Evolutionary conservation across 164 flowering plant species (phyloP), one percentile per base, ranked within the genome.

Genomic region (Santalum album): DNA sequence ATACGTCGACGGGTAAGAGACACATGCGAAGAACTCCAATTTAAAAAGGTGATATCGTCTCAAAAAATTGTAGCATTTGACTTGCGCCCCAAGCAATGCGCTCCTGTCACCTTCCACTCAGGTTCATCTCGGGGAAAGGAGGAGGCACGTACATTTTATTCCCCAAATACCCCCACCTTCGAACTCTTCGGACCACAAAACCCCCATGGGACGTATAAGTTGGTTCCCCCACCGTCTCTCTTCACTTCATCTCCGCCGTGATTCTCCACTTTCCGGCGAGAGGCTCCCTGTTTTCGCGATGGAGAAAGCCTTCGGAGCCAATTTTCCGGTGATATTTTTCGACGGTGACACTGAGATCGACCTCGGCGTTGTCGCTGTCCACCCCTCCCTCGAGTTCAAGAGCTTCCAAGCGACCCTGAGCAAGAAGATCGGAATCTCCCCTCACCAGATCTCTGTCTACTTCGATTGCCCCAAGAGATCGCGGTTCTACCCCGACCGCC

Each of bases 261-360:
- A 1, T 7, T 1, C 1, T 6, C n/a, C 49, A 1, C 20, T 21
- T 12, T 1, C 7, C 42, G 26, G 44, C 11, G 25, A 15, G 24
- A 15, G 47, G 14, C n/a, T n/a, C n/a, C n/a, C n/a, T n/a, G n/a
- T n/a, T n/a, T n/a, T n/a, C n/a, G n/a, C 24, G 16, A 65, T 62
- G 72, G 36, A 19, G 68, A 62, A 48, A 21, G 20, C 14, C 19
- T 7, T 32, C 4, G 46, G 52, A 0, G 50, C 36, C 10, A 34
- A 59, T 5, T 65, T 81, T 26, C 84, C 84, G 56, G 80, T 75
- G 12, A 61, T 75, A 0, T 78, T 84, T 66, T 75, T 25, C 73
- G 85, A 87, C 60, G 95, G 91, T 19, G 76, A 74, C 53, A 34
- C 57, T 2, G 85, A 84, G 56, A 70, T 61, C 21, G 60, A 57